Conservation (phyloP, 1,284 basidiomycete species). For the Cutaneotrichosporon sp. region DNA sequence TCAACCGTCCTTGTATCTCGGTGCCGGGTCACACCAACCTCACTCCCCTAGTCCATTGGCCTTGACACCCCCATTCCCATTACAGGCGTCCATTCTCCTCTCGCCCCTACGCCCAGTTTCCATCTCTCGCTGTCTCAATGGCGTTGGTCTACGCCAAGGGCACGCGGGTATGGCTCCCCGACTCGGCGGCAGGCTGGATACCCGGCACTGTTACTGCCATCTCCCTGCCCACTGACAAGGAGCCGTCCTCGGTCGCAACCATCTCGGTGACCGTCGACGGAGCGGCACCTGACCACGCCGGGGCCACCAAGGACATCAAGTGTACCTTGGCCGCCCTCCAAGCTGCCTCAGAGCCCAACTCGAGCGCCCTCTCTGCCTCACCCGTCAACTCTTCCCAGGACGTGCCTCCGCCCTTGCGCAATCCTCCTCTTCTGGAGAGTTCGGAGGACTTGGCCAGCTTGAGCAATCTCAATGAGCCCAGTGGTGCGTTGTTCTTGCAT, state of each 20-base stretch:
- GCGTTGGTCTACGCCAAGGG: conserved; percentile 51
- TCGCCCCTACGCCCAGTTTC: not conserved
- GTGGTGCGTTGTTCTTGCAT: conserved; percentile 60
- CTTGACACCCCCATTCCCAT: not conserved
- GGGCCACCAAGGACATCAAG: conserved; percentile 37
- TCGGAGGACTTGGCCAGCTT: conserved; percentile 97
- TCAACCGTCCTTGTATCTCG: conserved; percentile 1
- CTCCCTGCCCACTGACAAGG: conserved; percentile 31
- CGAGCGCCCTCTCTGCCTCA: conserved; percentile 24
- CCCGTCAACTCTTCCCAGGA: conserved; percentile 33
- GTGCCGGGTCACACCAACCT: not conserved
- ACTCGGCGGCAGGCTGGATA: conserved; percentile 49
- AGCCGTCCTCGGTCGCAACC: conserved; percentile 32
- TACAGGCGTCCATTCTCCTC: not conserved
- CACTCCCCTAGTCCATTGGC: not conserved
- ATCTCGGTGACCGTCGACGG: conserved; percentile 42
- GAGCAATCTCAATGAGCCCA: conserved; percentile 97
- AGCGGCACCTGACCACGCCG: conserved; percentile 15
- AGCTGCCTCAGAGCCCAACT: conserved; percentile 30
- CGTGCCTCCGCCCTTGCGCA: conserved; percentile 84
- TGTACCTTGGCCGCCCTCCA: conserved; percentile 44
- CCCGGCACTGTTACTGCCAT: conserved; percentile 49
- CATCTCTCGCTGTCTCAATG: conserved; percentile 24
- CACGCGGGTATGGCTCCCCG: conserved; percentile 54
- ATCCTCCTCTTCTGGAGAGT: conserved; percentile 93